Evolutionary conservation across 306 rosid genomes (phyloP).

Genomic region (Lathyrus oleraceus): DNA sequence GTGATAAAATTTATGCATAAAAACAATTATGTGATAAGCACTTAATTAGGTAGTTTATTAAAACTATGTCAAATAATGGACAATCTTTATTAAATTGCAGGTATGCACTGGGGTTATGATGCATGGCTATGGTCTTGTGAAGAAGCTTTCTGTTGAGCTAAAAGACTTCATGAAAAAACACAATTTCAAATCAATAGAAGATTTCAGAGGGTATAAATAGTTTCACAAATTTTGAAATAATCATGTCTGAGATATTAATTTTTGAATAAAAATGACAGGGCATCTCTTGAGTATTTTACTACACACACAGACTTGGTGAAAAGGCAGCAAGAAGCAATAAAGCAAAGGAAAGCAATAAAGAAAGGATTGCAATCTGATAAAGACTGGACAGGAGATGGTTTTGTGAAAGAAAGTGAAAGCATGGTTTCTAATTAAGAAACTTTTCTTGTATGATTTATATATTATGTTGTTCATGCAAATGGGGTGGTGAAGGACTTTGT

Average conservation of each 20-base stretch:
- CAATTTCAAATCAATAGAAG: conserved; percentile 81
- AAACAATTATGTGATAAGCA: too few species aligned
- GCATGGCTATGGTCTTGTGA: conserved; percentile 96
- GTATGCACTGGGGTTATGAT: conserved; percentile 99
- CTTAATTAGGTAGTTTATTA: too few species aligned
- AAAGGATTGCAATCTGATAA: conserved; percentile 88
- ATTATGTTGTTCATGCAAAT: conserved; percentile 20
- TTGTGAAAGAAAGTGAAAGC: conserved; percentile 88
- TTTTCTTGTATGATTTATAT: conserved; percentile 2
- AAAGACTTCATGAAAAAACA: conserved; percentile 84
- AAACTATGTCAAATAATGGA: background rate
- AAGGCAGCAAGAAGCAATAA: conserved; percentile 84
- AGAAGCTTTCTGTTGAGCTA: conserved; percentile 77
- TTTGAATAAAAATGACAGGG: conserved; percentile 50
- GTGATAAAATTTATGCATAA: too few species aligned
- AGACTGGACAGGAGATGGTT: conserved; percentile 99
- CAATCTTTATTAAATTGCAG: conserved; percentile 39
- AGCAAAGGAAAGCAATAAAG: conserved; percentile 74
- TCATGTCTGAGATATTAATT: too few species aligned
- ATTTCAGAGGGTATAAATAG: conserved; percentile 83
- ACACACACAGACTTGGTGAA: conserved; percentile 87
- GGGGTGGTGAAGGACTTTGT: background rate
- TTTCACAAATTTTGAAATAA: background rate
- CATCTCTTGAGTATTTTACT: conserved; percentile 77
- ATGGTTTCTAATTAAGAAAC: conserved; percentile 75